phyloP scores from a whole-genome alignment of 305 asterid genomes.

The Rubia tinctorum region DNA sequence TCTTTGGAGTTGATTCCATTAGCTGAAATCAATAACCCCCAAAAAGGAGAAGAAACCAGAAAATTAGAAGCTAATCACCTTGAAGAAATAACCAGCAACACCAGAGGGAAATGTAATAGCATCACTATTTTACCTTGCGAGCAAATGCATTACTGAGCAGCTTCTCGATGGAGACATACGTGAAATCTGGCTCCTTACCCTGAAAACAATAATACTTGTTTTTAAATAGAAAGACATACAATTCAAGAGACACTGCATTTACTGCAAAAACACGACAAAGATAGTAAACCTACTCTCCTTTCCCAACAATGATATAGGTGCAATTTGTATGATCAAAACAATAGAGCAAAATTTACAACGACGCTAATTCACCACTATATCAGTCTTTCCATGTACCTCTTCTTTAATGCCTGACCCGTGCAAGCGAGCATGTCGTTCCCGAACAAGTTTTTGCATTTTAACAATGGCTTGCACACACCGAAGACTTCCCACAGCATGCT shows the following conservation, averaged over 20 bases:
- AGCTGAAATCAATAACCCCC: constrained; percentile 46
- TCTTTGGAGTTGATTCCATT: constrained; percentile 71
- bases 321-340: not conserved
- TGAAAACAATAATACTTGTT: constrained; percentile 24
- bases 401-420: constrained; percentile 30
- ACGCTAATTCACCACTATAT: constrained; percentile 16
- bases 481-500: constrained; percentile 86
- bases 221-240: not conserved
- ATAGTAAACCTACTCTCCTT: not conserved
- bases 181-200: constrained; percentile 42
- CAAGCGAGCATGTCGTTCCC: constrained; percentile 55
- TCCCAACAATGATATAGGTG: not conserved
- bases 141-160: constrained; percentile 87
- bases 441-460: constrained; percentile 88
- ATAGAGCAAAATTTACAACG: constrained; percentile 21
- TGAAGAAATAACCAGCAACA: not conserved
- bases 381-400: constrained; percentile 31
- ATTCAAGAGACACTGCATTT: not conserved
- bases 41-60: not conserved
- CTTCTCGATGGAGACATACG: constrained; percentile 62
- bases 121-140: constrained; percentile 58
- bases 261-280: not conserved
- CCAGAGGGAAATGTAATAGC: constrained; percentile 10
- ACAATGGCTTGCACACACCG: constrained; percentile 89
- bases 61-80: constrained; percentile 11